A percentile compares a stretch with the other conserved stretches of the same genome.
These are phyloP conservation scores for Cladorrhinum samala DNA, from an alignment of 495 filamentous ascomycete species.

Conservation along the genomic window DNA sequence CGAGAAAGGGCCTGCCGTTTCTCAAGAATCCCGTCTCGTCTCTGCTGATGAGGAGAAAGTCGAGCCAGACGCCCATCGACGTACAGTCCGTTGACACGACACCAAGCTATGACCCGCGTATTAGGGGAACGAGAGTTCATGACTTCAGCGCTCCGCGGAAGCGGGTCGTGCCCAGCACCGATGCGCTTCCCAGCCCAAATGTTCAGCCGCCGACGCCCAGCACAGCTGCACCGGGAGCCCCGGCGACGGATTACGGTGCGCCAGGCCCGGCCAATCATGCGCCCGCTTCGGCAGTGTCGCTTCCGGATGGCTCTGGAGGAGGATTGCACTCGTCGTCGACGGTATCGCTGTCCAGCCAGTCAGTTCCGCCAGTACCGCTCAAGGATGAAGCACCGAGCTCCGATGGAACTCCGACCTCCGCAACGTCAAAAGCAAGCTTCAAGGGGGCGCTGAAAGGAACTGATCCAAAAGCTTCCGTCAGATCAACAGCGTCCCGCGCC, in stretches of 20 bases:
- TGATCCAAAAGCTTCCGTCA: conserved; percentile 20
- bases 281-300: no score
- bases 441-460: conserved; percentile 8
- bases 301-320: no score
- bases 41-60: conserved; percentile 36
- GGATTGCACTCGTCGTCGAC: no score
- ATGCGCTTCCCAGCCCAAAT: no score
- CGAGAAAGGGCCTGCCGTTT: conserved; percentile 46
- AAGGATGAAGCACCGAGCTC: conserved; percentile 28
- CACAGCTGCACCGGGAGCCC: not conserved
- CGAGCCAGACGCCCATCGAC: conserved; percentile 37
- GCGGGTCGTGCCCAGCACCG: conserved; percentile 27
- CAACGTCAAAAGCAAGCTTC: conserved; percentile 26
- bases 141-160: conserved; percentile 82
- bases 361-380: conserved; percentile 31
- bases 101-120: conserved; percentile 67
- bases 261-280: no score
- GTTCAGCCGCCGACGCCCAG: no score
- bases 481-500: conserved; percentile 25
- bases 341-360: conserved; percentile 10
- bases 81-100: conserved; percentile 33
- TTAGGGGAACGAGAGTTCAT: conserved; percentile 77
- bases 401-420: conserved; percentile 24
- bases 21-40: conserved; percentile 46
- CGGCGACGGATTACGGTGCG: not conserved